Percentiles rank a stretch among this genome's conserved stretches.
Evolutionary conservation across 1,284 basidiomycete genomes (phyloP).

Genomic region (Acaromyces ingoldii): DNA sequence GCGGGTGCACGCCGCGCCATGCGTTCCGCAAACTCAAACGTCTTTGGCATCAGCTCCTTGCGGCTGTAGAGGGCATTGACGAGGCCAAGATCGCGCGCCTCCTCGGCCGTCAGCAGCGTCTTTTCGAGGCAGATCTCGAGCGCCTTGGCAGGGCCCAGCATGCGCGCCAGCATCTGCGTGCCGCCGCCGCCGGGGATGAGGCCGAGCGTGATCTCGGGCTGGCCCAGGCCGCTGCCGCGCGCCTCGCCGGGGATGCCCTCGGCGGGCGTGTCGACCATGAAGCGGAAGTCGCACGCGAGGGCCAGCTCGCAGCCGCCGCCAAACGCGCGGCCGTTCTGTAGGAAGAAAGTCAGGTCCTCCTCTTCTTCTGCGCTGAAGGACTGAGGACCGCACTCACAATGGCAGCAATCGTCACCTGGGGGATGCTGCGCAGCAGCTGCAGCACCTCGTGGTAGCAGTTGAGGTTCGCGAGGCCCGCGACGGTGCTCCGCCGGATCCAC

Average conservation of each 20-base stretch:
- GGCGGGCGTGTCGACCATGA: conserved; percentile 11
- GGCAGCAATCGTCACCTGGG: conserved; percentile 10
- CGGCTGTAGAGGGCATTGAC: background rate
- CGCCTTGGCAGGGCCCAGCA: conserved; percentile 9
- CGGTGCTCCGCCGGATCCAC: background rate
- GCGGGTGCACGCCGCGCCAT: conserved; percentile 2
- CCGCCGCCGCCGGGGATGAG: conserved; percentile 13
- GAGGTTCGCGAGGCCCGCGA: conserved; percentile 3
- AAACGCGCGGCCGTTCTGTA: conserved; percentile 6
- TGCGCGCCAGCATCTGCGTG: conserved; percentile 8
- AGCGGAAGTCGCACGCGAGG: conserved; percentile 10
- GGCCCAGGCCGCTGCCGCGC: conserved; percentile 7
- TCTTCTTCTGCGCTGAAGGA: background rate
- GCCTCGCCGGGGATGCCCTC: conserved; percentile 1
- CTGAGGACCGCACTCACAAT: background rate
- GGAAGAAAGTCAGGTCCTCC: background rate
- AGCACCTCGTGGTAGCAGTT: conserved; percentile 7
- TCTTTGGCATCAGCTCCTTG: background rate
- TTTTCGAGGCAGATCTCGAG: conserved; percentile 6
- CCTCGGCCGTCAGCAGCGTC: conserved; percentile 3
- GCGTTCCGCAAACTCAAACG: conserved; percentile 1
- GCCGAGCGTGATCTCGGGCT: conserved; percentile 13
- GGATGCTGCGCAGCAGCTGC: conserved; percentile 8
- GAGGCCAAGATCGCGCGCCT: conserved; percentile 8
- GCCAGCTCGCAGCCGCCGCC: conserved; percentile 11